A percentile compares a stretch with the other conserved stretches of the same genome.
Evolutionary conservation across 768 basidiomycete genomes (phyloP).

Genomic region (Hygrocybe punicea): DNA sequence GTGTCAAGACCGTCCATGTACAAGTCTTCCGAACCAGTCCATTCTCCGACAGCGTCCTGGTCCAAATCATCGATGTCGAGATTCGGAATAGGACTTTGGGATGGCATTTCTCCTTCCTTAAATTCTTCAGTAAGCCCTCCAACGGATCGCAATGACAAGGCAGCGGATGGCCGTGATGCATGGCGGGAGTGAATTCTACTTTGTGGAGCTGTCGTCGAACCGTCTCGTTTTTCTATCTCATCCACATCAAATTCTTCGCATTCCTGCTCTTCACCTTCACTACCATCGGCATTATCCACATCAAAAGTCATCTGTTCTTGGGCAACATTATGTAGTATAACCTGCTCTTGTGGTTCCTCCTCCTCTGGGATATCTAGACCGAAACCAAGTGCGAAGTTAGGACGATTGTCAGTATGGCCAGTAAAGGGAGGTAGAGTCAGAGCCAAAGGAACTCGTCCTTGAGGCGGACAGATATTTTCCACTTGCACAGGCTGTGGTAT

Average conservation of each 20-base stretch:
- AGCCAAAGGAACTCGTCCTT: constrained; percentile 50
- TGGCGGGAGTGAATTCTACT: constrained; percentile 66
- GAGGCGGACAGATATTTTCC: constrained; percentile 49
- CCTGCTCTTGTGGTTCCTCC: constrained; percentile 55
- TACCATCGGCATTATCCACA: background rate
- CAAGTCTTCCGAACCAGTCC: constrained; percentile 81
- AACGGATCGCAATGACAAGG: constrained; percentile 62
- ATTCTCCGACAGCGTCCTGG: constrained; percentile 55
- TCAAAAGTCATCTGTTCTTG: constrained; percentile 8
- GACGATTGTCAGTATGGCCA: constrained; percentile 50
- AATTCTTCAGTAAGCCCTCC: constrained; percentile 46
- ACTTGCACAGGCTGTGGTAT: constrained; percentile 23
- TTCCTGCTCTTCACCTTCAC: constrained; percentile 8
- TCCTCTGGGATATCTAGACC: constrained; percentile 78
- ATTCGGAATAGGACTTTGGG: constrained; percentile 1
- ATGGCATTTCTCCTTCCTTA: constrained; percentile 18
- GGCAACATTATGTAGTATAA: constrained; percentile 24
- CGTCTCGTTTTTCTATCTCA: constrained; percentile 30
- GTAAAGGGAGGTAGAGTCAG: constrained; percentile 45
- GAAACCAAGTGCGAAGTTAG: constrained; percentile 77
- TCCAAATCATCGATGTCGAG: constrained; percentile 21
- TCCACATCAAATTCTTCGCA: constrained; percentile 18
- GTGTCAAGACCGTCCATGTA: constrained; percentile 41
- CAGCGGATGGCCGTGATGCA: constrained; percentile 62
- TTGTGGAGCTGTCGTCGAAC: constrained; percentile 45